phyloP scores from a whole-genome alignment of 805 yeast species.

The Candida schatavii region DNA sequence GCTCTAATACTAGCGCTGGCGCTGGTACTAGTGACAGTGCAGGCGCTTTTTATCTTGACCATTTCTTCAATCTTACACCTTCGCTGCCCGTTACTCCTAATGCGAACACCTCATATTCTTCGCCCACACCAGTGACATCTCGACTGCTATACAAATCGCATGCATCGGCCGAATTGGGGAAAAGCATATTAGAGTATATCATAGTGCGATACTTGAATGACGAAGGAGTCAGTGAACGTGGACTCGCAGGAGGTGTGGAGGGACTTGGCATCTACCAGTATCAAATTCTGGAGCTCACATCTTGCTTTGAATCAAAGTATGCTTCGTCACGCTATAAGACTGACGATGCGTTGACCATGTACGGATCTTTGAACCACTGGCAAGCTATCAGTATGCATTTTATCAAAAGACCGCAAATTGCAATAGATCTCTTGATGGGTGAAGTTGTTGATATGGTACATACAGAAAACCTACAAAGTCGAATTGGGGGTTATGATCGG shows the following conservation, averaged over 20 bases:
- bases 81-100: not conserved
- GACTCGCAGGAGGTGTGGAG: not conserved
- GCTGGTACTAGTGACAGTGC: not conserved
- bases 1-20: not conserved
- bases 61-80: conserved; percentile 1
- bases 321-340: not conserved
- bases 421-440: not conserved
- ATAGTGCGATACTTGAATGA: conserved; percentile 1
- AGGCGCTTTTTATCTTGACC: not conserved
- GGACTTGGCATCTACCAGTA: not conserved
- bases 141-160: not conserved
- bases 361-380: not conserved
- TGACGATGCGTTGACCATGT: not conserved
- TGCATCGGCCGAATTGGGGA: conserved; percentile 9
- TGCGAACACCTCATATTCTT: not conserved
- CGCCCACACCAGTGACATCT: not conserved
- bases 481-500: not conserved
- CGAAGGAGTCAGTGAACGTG: conserved; percentile 1
- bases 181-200: conserved; percentile 10
- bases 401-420: conserved; percentile 1
- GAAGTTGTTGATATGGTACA: not conserved
- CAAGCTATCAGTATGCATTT: conserved; percentile 3
- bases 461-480: not conserved
- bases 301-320: not conserved
- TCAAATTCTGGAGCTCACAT: not conserved